Evolutionary conservation across 345 rosid genomes (phyloP).

Genomic region (Moringa oleifera): DNA sequence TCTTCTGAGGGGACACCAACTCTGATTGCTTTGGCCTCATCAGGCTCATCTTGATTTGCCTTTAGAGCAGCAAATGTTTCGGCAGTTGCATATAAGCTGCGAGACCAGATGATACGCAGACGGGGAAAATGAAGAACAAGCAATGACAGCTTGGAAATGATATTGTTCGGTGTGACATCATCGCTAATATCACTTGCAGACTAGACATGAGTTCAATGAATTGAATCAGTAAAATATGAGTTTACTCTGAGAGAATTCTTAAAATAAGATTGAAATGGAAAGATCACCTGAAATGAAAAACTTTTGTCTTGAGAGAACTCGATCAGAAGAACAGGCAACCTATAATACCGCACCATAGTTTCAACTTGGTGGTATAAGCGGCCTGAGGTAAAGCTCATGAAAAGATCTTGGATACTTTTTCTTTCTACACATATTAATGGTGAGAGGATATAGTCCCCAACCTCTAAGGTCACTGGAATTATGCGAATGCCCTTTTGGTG

Average conservation of each 20-base stretch:
- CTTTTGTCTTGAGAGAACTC: constrained; percentile 98
- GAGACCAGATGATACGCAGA: constrained; percentile 88
- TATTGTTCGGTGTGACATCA: constrained; percentile 85
- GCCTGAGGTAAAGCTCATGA: constrained; percentile 87
- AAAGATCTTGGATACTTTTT: constrained; percentile 96
- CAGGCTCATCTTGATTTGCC: constrained; percentile 96
- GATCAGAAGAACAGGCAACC: constrained; percentile 90
- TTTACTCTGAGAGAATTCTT: background rate
- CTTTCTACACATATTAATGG: constrained; percentile 87
- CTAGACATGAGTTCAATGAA: constrained; percentile 35
- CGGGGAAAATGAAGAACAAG: constrained; percentile 91
- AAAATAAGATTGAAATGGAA: background rate
- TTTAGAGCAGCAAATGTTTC: constrained; percentile 82
- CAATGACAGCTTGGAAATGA: constrained; percentile 90
- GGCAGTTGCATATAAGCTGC: constrained; percentile 92
- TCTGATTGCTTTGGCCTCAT: constrained; percentile 69
- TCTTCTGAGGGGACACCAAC: constrained; percentile 96
- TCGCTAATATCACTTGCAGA: constrained; percentile 92
- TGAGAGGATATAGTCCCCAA: constrained; percentile 90
- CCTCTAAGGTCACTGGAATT: constrained; percentile 88
- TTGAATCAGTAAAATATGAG: constrained; percentile 2
- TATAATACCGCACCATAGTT: constrained; percentile 83
- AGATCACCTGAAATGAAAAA: constrained; percentile 88
- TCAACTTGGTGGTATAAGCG: constrained; percentile 95
- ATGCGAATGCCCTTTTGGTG: constrained; percentile 93